A percentile compares a stretch with the other conserved stretches of the same genome.
Evolutionary conservation across 2,329 filamentous ascomycete species (phyloP).

Genomic region (Arthrobotrys sinensis): DNA sequence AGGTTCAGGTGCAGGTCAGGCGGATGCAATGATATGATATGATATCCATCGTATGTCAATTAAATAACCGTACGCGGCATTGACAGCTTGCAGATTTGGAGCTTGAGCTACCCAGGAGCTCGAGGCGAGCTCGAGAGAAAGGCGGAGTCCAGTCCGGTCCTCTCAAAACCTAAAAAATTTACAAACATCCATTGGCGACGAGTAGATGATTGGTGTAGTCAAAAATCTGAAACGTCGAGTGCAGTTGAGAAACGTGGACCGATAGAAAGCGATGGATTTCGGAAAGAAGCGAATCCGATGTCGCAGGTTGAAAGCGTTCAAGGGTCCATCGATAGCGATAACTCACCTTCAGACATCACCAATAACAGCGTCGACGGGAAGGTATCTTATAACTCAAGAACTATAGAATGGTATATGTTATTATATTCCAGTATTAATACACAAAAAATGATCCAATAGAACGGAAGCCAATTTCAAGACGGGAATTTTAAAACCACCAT

Average conservation of each 20-base stretch:
- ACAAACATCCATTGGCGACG: slow-evolving; percentile 26
- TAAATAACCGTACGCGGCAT: slow-evolving; percentile 7
- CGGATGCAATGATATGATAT: slow-evolving; percentile 35
- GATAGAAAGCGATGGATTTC: slow-evolving; percentile 34
- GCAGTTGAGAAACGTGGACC: slow-evolving; percentile 45
- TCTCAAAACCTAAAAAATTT: neutral
- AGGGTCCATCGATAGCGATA: neutral
- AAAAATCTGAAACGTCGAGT: slow-evolving; percentile 40
- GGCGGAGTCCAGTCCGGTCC: slow-evolving; percentile 25
- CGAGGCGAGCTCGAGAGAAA: slow-evolving; percentile 19
- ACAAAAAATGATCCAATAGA: slow-evolving; percentile 9
- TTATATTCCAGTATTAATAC: slow-evolving; percentile 35
- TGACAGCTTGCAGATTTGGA: slow-evolving; percentile 18
- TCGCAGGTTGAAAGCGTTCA: slow-evolving; percentile 27
- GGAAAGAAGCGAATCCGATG: slow-evolving; percentile 40
- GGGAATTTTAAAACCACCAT: neutral
- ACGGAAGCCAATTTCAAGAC: neutral
- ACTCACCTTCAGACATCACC: neutral
- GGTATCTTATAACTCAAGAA: neutral
- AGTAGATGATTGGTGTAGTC: slow-evolving; percentile 17
- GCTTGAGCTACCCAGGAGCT: slow-evolving; percentile 27
- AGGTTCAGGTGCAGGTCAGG: slow-evolving; percentile 24
- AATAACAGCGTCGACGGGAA: neutral
- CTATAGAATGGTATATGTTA: neutral
- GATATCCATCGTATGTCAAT: slow-evolving; percentile 20